phyloP scores from a whole-genome alignment of 345 rosid genomes.

The Hibiscus syriacus region DNA sequence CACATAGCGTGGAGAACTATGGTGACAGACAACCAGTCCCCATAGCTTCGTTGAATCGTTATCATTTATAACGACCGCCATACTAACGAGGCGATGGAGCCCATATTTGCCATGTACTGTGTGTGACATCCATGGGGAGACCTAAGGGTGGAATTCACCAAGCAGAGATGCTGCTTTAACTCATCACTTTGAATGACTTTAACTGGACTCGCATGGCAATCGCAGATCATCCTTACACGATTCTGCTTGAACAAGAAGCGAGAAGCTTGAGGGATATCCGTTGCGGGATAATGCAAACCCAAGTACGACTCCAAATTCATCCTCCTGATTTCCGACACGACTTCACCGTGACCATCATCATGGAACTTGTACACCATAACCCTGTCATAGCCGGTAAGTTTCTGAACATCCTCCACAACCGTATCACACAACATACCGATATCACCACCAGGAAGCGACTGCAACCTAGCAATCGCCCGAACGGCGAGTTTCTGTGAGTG shows the following conservation, averaged over 20 bases:
- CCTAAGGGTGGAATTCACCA: slow-evolving; percentile 72
- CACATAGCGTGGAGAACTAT: no score
- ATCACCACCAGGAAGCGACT: slow-evolving; percentile 76
- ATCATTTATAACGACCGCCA: slow-evolving; percentile 46
- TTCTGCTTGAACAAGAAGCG: slow-evolving; percentile 83
- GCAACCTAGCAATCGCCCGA: slow-evolving; percentile 76
- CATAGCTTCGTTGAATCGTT: slow-evolving; percentile 41
- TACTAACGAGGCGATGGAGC: slow-evolving; percentile 62
- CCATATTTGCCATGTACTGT: slow-evolving; percentile 80
- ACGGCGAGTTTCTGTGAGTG: slow-evolving; percentile 86
- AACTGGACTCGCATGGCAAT: slow-evolving; percentile 55
- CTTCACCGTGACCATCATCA: slow-evolving; percentile 85
- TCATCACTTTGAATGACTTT: no score
- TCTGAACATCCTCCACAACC: slow-evolving; percentile 77
- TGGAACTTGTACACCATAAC: slow-evolving; percentile 87
- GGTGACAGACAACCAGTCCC: no score
- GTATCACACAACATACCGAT: slow-evolving; percentile 70
- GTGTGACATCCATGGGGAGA: slow-evolving; percentile 69
- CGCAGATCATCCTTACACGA: slow-evolving; percentile 71
- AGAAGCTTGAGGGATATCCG: slow-evolving; percentile 81
- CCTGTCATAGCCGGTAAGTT: slow-evolving; percentile 77
- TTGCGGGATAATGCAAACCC: slow-evolving; percentile 82
- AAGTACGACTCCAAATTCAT: slow-evolving; percentile 78
- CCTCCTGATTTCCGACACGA: slow-evolving; percentile 73
- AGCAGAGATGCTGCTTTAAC: slow-evolving; percentile 59